phyloP scores from a whole-genome alignment of 441 rosid genomes.

The Corymbia citriodora region DNA sequence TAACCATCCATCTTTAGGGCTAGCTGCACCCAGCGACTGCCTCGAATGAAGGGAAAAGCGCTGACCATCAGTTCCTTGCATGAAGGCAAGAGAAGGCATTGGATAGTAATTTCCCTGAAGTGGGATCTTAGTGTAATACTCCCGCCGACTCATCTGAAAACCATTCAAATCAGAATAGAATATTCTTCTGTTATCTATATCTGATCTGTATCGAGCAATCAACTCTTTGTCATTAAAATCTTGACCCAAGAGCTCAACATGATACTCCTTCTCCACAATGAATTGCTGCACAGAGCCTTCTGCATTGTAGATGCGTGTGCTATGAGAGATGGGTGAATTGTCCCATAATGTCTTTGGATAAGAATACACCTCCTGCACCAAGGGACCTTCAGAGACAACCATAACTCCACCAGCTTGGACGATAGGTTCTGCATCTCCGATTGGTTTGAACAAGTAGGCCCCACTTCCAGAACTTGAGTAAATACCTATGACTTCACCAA shows the following conservation, averaged over 20 bases:
- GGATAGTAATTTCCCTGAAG: conserved; percentile 98
- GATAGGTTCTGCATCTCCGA: conserved; percentile 68
- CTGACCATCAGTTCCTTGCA: conserved; percentile 80
- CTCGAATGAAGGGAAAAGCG: conserved; percentile 85
- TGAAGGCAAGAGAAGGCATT: conserved; percentile 89
- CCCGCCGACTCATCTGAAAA: conserved; percentile 96
- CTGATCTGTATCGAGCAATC: conserved; percentile 83
- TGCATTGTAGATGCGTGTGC: conserved; percentile 68
- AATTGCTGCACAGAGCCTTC: conserved; percentile 53
- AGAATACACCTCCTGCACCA: conserved; percentile 82
- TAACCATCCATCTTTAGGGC: conserved; percentile 77
- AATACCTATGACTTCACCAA: conserved; percentile 75
- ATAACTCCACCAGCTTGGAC: conserved; percentile 50
- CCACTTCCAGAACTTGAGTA: conserved; percentile 81
- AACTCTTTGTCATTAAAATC: conserved; percentile 76
- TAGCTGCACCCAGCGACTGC: conserved; percentile 82
- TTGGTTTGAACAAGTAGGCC: conserved; percentile 86
- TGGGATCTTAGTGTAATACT: conserved; percentile 91
- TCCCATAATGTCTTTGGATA: conserved; percentile 70
- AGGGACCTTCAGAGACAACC: conserved; percentile 62
- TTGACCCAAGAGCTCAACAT: conserved; percentile 73
- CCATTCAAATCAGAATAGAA: conserved; percentile 95
- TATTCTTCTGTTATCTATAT: conserved; percentile 49
- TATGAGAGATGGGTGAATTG: conserved; percentile 65
- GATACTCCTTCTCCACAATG: conserved; percentile 82